phyloP scores from a whole-genome alignment of 176 grass and related monocot genomes.

The Musa acuminata region DNA sequence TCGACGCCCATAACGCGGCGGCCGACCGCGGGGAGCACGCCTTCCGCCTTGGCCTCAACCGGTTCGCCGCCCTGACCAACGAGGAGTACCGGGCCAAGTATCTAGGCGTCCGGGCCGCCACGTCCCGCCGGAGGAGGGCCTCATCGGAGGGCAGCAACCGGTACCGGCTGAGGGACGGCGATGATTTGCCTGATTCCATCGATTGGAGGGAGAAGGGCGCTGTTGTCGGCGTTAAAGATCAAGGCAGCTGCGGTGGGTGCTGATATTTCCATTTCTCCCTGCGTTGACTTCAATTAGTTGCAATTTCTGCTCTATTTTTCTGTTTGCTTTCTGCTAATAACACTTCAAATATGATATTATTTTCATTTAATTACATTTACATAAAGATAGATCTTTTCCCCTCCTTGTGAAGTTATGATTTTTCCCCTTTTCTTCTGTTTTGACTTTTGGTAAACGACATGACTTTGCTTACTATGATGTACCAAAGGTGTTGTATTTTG shows the following conservation, averaged over 20 bases:
- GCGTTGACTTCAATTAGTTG: background rate
- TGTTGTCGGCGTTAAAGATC: conserved; percentile 4
- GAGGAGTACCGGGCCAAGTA: background rate
- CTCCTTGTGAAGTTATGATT: no score
- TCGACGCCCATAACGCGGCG: conserved; percentile 67
- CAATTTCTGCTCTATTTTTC: no score
- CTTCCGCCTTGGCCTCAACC: background rate
- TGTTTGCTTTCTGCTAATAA: no score
- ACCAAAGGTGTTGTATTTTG: no score
- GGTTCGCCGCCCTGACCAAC: conserved; percentile 5
- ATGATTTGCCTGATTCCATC: background rate
- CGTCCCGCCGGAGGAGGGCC: background rate
- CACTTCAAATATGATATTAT: no score
- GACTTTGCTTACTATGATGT: no score
- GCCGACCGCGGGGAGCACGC: conserved; percentile 2
- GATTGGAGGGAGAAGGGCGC: conserved; percentile 8
- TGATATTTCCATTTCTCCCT: background rate
- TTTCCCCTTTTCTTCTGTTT: no score
- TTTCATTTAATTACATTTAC: no score
- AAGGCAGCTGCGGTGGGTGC: conserved; percentile 4
- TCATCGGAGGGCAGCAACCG: background rate
- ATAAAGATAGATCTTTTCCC: no score
- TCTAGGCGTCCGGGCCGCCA: background rate
- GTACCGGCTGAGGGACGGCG: background rate
- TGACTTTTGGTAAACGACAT: no score